phyloP scores from a whole-genome alignment of 2,329 filamentous ascomycete genomes.

The Penicillium sclerotigenum region DNA sequence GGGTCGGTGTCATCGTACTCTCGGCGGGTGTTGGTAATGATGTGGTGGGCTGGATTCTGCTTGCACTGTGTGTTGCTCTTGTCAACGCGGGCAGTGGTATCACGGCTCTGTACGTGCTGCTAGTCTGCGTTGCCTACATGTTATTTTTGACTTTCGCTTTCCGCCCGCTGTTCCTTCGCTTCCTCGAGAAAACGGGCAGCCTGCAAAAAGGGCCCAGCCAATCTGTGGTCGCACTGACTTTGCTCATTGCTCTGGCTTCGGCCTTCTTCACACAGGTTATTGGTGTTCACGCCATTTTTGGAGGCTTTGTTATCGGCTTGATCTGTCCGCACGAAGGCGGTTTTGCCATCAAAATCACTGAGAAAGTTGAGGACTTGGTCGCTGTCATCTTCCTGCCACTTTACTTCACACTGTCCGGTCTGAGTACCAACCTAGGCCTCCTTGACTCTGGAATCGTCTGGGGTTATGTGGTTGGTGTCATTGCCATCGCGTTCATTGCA shows the following conservation, averaged over 20 bases:
- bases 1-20: constrained; percentile 82
- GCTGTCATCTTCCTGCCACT: constrained; percentile 79
- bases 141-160: constrained; percentile 71
- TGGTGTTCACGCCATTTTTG: constrained; percentile 91
- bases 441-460: constrained; percentile 78
- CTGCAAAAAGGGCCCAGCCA: constrained; percentile 87
- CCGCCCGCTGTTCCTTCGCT: constrained; percentile 70
- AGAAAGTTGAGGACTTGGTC: constrained; percentile 92
- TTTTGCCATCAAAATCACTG: constrained; percentile 85
- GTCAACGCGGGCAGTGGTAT: constrained; percentile 84
- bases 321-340: constrained; percentile 88
- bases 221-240: constrained; percentile 74
- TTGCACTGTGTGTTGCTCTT: constrained; percentile 87
- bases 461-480: constrained; percentile 84
- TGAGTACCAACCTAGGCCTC: constrained; percentile 83
- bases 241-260: constrained; percentile 73
- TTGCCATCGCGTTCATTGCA: constrained; percentile 74
- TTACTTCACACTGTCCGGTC: constrained; percentile 88
- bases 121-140: constrained; percentile 71
- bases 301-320: constrained; percentile 82
- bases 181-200: constrained; percentile 69
- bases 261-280: constrained; percentile 89
- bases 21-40: constrained; percentile 93
- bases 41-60: constrained; percentile 83
- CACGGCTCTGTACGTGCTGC: constrained; percentile 78